Evolutionary conservation across 2,329 filamentous ascomycete species (phyloP).

Genomic region (Colletotrichum spaethianum): DNA sequence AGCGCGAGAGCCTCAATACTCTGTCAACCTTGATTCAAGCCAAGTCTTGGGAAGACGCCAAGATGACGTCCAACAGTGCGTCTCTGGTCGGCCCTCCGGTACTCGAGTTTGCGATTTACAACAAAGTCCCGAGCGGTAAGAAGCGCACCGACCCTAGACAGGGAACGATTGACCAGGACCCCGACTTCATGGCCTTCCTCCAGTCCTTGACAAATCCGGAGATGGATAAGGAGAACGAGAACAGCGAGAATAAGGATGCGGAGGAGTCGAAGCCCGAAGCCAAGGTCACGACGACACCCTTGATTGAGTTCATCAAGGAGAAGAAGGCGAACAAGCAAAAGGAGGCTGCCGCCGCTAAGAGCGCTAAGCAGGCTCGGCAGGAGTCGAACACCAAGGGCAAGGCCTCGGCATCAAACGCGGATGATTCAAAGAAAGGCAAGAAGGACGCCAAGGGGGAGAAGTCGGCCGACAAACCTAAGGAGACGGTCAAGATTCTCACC

Average conservation of each 20-base stretch:
- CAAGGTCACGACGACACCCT: conserved; percentile 85
- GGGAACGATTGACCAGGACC: conserved; percentile 96
- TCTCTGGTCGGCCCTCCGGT: conserved; percentile 83
- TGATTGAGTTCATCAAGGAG: conserved; percentile 91
- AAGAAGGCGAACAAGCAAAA: conserved; percentile 86
- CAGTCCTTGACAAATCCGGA: conserved; percentile 84
- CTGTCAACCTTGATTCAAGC: conserved; percentile 80
- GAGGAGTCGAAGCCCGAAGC: conserved; percentile 66
- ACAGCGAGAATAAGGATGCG: conserved; percentile 58
- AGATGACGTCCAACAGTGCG: conserved; percentile 79
- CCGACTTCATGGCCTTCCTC: conserved; percentile 94
- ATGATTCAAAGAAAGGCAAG: conserved; percentile 70
- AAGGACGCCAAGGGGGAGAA: conserved; percentile 70
- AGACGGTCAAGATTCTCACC: conserved; percentile 74
- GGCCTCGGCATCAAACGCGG: conserved; percentile 48
- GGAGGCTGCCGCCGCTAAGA: conserved; percentile 68
- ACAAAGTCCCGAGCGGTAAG: conserved; percentile 83
- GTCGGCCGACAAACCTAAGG: conserved; percentile 65
- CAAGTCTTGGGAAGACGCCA: conserved; percentile 84
- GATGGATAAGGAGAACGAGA: conserved; percentile 63
- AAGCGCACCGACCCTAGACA: conserved; percentile 86
- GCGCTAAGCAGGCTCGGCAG: conserved; percentile 69
- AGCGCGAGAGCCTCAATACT: conserved; percentile 74
- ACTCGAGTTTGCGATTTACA: conserved; percentile 87
- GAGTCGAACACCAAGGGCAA: conserved; percentile 69